Percentiles rank a stretch among this genome's conserved stretches.
Evolutionary conservation across 352 stramenopile species (phyloP).

Genomic region (Pythium plurisporium): DNA sequence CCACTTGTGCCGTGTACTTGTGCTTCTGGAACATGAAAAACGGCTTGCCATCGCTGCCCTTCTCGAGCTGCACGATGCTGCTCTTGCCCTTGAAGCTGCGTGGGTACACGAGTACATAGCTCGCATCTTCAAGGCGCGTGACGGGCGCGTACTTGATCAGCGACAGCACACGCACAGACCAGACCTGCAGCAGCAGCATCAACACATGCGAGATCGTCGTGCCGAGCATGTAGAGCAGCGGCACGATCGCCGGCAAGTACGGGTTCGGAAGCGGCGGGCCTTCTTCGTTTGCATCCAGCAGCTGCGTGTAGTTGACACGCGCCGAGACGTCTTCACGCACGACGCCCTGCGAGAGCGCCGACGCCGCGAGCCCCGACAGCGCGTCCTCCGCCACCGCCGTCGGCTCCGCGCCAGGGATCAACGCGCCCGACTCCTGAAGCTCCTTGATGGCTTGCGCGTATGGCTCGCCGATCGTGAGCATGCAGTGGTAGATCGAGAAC

Average conservation of each 20-base stretch:
- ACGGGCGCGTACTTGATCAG: conserved; percentile 85
- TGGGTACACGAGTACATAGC: conserved; percentile 77
- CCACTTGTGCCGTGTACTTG: conserved; percentile 75
- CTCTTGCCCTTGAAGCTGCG: conserved; percentile 87
- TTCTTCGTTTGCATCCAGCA: conserved; percentile 50
- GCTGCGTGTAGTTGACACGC: conserved; percentile 55
- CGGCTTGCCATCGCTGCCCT: conserved; percentile 34
- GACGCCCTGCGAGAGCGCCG: conserved; percentile 64
- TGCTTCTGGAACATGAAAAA: conserved; percentile 90
- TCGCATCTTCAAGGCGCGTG: conserved; percentile 48
- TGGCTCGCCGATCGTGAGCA: conserved; percentile 40
- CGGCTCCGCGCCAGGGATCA: conserved; percentile 31
- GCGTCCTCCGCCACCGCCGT: conserved; percentile 31
- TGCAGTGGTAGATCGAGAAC: conserved; percentile 41
- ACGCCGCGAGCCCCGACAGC: conserved; percentile 53
- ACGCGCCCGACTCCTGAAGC: conserved; percentile 53
- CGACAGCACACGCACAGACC: conserved; percentile 73
- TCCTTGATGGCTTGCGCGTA: conserved; percentile 68
- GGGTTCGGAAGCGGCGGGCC: conserved; percentile 82
- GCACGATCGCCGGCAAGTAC: conserved; percentile 87
- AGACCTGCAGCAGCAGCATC: conserved; percentile 87
- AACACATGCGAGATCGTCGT: conserved; percentile 82
- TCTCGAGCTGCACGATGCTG: conserved; percentile 71
- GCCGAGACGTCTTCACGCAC: conserved; percentile 45
- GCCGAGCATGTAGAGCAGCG: conserved; percentile 78